phyloP scores from a whole-genome alignment of 2,329 filamentous ascomycete species.

The Hymenoscyphus fraxineus region DNA sequence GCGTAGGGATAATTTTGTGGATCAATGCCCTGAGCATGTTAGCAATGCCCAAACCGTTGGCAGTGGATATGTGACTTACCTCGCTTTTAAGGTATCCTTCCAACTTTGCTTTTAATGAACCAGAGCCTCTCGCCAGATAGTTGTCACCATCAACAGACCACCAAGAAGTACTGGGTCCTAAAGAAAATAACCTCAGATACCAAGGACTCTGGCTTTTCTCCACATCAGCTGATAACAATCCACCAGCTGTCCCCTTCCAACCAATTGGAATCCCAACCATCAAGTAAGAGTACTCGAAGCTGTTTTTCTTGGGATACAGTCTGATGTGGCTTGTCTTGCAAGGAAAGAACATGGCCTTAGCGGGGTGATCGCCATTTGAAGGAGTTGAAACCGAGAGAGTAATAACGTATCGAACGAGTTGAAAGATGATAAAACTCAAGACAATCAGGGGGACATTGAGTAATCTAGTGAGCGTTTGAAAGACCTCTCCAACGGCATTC shows the following conservation, averaged over 20 bases:
- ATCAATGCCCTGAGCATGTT: constrained; percentile 48
- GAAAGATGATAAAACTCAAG: constrained; percentile 18
- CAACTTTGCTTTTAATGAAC: constrained; percentile 60
- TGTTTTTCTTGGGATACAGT: constrained; percentile 63
- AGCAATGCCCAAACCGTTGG: not conserved
- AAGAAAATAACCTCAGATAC: constrained; percentile 32
- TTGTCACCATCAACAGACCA: constrained; percentile 57
- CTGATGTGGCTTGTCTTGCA: constrained; percentile 62
- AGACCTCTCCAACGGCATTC: constrained; percentile 5
- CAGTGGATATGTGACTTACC: constrained; percentile 37
- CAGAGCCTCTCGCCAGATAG: constrained; percentile 55
- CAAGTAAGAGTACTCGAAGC: constrained; percentile 68
- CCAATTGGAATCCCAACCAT: constrained; percentile 64
- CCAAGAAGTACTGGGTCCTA: constrained; percentile 38
- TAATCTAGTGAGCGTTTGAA: constrained; percentile 12
- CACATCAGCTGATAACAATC: constrained; percentile 50
- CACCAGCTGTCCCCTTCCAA: constrained; percentile 52
- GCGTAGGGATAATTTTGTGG: constrained; percentile 60
- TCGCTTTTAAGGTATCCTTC: constrained; percentile 54
- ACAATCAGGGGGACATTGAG: constrained; percentile 17
- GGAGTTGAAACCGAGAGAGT: constrained; percentile 16
- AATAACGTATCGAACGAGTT: constrained; percentile 22
- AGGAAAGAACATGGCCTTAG: constrained; percentile 55
- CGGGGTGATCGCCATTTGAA: constrained; percentile 13
- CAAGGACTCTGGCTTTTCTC: constrained; percentile 26